Conservation (phyloP, 1,284 basidiomycete species). For the Vanrija sp. region DNA sequence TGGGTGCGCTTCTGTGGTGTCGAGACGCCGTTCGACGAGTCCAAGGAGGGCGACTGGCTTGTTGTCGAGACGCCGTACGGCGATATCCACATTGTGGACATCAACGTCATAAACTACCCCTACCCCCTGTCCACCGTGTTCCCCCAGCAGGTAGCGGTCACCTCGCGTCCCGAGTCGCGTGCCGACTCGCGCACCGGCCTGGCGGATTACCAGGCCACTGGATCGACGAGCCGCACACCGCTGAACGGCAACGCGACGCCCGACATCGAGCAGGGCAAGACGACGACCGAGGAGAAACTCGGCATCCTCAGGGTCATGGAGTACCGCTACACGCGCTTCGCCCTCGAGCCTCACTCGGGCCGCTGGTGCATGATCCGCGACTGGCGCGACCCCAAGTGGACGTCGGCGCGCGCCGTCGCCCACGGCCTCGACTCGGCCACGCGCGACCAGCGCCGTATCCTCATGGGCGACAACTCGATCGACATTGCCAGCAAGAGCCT, state of each 20-base stretch:
- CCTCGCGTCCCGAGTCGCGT: constrained; percentile 11
- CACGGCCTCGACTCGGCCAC: constrained; percentile 59
- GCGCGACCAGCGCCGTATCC: constrained; percentile 61
- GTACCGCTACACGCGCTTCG: constrained; percentile 83
- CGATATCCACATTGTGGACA: constrained; percentile 71
- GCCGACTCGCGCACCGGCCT: constrained; percentile 19
- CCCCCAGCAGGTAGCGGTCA: constrained; percentile 43
- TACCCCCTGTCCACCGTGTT: constrained; percentile 77
- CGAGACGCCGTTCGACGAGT: constrained; percentile 76
- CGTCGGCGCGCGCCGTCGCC: constrained; percentile 60
- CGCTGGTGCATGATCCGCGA: constrained; percentile 81
- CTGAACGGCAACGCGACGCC: constrained; percentile 16
- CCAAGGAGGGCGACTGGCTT: constrained; percentile 65
- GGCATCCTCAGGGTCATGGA: constrained; percentile 57
- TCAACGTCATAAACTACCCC: constrained; percentile 66
- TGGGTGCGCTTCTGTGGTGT: constrained; percentile 85
- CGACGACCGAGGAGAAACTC: constrained; percentile 45
- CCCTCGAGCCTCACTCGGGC: constrained; percentile 77
- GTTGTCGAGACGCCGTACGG: constrained; percentile 87
- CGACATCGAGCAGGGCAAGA: constrained; percentile 43
- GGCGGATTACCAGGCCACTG: neutral
- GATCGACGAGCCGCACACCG: too few relatives aligned
- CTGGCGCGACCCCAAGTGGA: constrained; percentile 86
- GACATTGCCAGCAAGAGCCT: constrained; percentile 87
- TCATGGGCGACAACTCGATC: constrained; percentile 87